Conservation (phyloP, 495 filamentous ascomycete genomes). For the Pseudoneurospora amorphoporcata region DNA sequence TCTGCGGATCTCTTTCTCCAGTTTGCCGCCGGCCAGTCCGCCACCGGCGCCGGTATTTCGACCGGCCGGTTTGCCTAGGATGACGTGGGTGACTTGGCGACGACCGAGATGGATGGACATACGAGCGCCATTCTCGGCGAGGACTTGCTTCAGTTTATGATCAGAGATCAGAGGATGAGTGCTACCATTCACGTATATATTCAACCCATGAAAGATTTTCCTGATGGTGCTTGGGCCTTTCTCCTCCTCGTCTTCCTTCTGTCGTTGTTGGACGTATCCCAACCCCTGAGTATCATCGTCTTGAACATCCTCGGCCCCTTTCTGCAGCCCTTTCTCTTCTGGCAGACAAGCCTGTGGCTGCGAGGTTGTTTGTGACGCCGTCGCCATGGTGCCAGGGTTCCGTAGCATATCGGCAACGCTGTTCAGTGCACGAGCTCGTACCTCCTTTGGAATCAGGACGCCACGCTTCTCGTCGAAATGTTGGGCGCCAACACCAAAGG, state of each 20-base stretch:
- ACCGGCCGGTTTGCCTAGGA: constrained; percentile 53
- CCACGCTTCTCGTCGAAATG: constrained; percentile 36
- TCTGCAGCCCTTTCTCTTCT: not conserved
- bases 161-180: constrained; percentile 75
- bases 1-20: constrained; percentile 67
- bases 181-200: constrained; percentile 82
- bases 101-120: constrained; percentile 59
- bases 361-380: not conserved
- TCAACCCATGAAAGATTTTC: constrained; percentile 53
- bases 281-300: constrained; percentile 14
- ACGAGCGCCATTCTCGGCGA: constrained; percentile 61
- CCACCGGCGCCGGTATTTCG: constrained; percentile 51
- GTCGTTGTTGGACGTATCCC: constrained; percentile 18
- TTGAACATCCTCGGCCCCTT: not conserved
- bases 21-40: constrained; percentile 67
- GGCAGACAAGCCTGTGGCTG: not conserved
- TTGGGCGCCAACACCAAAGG: constrained; percentile 44
- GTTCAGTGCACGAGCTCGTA: constrained; percentile 28
- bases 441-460: constrained; percentile 32
- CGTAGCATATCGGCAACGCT: constrained; percentile 40
- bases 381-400: constrained; percentile 33
- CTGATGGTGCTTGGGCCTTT: constrained; percentile 15
- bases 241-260: constrained; percentile 26
- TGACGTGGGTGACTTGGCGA: constrained; percentile 73
- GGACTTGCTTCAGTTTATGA: constrained; percentile 70